Conservation (phyloP, 192 early-diverging fungal species). For the Ambispora gerdemannii region DNA sequence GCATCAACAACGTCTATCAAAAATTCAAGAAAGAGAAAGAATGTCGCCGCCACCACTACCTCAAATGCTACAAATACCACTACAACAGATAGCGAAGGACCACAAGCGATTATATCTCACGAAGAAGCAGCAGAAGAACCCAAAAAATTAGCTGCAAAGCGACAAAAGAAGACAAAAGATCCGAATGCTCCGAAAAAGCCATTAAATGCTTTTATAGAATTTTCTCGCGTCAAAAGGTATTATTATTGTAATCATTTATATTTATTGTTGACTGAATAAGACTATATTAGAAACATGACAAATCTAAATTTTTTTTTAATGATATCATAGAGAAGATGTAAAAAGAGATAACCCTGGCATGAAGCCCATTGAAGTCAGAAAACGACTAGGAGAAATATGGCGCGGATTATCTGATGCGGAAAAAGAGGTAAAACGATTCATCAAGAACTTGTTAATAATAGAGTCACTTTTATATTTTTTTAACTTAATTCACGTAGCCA, state of each 20-base stretch:
- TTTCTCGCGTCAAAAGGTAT: slow-evolving; percentile 40
- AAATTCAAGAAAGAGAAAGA: background rate
- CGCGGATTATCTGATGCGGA: slow-evolving; percentile 40
- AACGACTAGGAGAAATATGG: slow-evolving; percentile 43
- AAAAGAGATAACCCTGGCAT: slow-evolving; percentile 43
- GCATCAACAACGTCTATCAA: background rate
- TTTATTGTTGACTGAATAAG: background rate
- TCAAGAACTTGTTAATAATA: background rate
- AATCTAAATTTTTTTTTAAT: background rate
- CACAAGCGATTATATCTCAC: too few relatives aligned
- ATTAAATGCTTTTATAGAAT: slow-evolving; percentile 41
- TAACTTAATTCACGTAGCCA: background rate
- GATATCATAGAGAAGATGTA: slow-evolving; percentile 34
- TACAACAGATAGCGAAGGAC: too few relatives aligned
- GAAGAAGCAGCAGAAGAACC: too few relatives aligned
- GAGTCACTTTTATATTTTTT: background rate
- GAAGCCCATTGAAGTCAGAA: slow-evolving; percentile 40
- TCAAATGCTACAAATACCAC: background rate
- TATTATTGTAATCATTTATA: background rate
- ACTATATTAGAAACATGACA: background rate
- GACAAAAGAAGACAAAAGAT: slow-evolving; percentile 33
- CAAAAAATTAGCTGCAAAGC: too few relatives aligned
- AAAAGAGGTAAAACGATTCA: slow-evolving; percentile 38
- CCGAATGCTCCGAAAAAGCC: slow-evolving; percentile 45
- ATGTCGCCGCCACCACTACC: too few relatives aligned